A percentile compares a stretch with the other conserved stretches of the same genome.
These are phyloP conservation scores for Talaromyces amestolkiae DNA, from an alignment of 2,329 filamentous ascomycete species.

Conservation along the genomic window DNA sequence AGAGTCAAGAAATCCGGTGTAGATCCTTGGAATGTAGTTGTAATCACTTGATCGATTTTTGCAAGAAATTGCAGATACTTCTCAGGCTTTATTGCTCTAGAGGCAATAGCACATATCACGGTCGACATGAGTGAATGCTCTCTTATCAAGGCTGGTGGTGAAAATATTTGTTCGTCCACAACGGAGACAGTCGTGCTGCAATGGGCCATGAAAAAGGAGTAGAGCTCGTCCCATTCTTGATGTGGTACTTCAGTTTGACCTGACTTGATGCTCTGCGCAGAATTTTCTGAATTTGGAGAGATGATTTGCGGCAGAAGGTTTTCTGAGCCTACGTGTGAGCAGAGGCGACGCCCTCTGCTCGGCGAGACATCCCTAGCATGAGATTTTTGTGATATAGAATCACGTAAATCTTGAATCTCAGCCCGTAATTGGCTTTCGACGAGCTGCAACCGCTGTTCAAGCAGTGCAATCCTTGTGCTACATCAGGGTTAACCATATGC, in stretches of 20 bases:
- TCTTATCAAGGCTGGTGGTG: background rate
- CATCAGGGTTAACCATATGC: background rate
- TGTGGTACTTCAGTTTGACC: background rate
- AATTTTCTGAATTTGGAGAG: background rate
- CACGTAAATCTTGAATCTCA: background rate
- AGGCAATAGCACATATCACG: conserved; percentile 1
- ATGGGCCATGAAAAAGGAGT: background rate
- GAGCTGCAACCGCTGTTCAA: background rate
- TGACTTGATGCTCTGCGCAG: background rate
- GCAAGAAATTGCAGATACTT: background rate
- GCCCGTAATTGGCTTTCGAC: conserved; percentile 1
- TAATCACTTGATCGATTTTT: background rate
- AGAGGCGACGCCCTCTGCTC: background rate
- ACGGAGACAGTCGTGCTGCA: background rate
- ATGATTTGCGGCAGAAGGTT: too few relatives aligned
- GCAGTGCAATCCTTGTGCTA: background rate
- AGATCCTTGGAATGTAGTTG: background rate
- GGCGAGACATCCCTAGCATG: background rate
- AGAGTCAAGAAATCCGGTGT: background rate
- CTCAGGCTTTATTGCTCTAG: background rate
- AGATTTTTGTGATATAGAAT: background rate
- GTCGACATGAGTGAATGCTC: background rate
- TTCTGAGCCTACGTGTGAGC: background rate
- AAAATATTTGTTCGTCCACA: background rate
- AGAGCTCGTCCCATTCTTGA: conserved; percentile 1